phyloP scores from a whole-genome alignment of 495 filamentous ascomycete genomes.

The Aspergillus homomorphus region DNA sequence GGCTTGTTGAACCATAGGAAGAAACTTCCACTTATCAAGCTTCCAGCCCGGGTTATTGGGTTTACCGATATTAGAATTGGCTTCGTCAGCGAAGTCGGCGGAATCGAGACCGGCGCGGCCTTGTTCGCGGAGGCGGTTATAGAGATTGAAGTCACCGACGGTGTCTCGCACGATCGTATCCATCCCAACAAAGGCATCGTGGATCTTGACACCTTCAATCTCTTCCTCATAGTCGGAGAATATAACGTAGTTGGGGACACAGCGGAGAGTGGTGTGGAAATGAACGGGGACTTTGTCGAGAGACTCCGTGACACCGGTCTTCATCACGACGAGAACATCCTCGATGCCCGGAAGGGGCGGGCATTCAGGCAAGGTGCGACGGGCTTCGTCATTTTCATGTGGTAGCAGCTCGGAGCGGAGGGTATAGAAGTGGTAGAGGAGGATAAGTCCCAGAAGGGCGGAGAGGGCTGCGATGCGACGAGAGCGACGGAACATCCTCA shows the following conservation, averaged over 20 bases:
- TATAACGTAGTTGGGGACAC: slow-evolving; percentile 53
- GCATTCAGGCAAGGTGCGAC: slow-evolving; percentile 23
- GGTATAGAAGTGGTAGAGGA: slow-evolving; percentile 33
- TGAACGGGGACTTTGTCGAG: slow-evolving; percentile 46
- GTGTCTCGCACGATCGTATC: slow-evolving; percentile 31
- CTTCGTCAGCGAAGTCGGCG: slow-evolving; percentile 42
- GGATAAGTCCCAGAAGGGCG: slow-evolving; percentile 27
- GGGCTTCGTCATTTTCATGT: slow-evolving; percentile 8
- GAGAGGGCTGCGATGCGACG: slow-evolving; percentile 30
- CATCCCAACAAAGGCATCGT: slow-evolving; percentile 49
- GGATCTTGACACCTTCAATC: slow-evolving; percentile 44
- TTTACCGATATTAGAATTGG: slow-evolving; percentile 45
- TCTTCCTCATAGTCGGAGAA: slow-evolving; percentile 53
- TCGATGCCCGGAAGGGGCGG: slow-evolving; percentile 43
- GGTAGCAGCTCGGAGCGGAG: slow-evolving; percentile 20
- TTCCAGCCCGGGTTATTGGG: slow-evolving; percentile 53
- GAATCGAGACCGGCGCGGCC: slow-evolving; percentile 40
- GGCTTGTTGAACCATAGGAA: slow-evolving; percentile 53
- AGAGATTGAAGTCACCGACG: slow-evolving; percentile 50
- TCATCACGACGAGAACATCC: slow-evolving; percentile 45
- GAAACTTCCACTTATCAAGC: slow-evolving; percentile 59
- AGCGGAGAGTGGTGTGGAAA: slow-evolving; percentile 50
- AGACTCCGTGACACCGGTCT: slow-evolving; percentile 47
- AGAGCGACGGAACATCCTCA: slow-evolving; percentile 27
- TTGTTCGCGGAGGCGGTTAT: slow-evolving; percentile 44